phyloP scores from a whole-genome alignment of 2,329 filamentous ascomycete species.

The Fusarium tanahbumbuense region DNA sequence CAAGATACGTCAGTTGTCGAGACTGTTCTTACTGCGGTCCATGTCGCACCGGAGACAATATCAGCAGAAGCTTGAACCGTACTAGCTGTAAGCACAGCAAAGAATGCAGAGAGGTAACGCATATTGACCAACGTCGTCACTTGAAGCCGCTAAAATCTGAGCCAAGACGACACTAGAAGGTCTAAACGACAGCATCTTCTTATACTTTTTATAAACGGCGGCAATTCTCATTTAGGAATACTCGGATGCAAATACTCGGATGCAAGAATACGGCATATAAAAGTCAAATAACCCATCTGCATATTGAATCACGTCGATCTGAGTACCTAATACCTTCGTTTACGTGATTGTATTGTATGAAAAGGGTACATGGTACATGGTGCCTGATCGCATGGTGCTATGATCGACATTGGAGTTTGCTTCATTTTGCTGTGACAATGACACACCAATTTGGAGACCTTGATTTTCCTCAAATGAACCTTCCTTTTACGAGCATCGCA shows the following conservation, averaged over 20 bases:
- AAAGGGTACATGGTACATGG: not conserved
- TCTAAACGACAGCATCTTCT: not conserved
- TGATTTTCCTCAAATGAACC: not conserved
- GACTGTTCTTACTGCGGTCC: slow-evolving; percentile 53
- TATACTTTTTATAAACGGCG: not conserved
- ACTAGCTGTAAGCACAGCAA: slow-evolving; percentile 14
- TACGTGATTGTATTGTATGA: fast-evolving
- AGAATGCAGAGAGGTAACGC: slow-evolving; percentile 7
- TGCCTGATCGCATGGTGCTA: not conserved
- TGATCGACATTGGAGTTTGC: slow-evolving; percentile 9
- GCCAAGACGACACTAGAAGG: not conserved
- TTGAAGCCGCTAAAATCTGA: not conserved
- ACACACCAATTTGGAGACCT: slow-evolving; percentile 8
- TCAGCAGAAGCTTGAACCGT: slow-evolving; percentile 44
- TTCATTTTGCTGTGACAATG: not conserved
- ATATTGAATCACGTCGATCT: not conserved
- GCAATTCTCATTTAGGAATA: not conserved
- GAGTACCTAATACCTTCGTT: not conserved
- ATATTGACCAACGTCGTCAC: not conserved
- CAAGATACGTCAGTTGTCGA: fast-evolving
- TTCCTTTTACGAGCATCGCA: not conserved
- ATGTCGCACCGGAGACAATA: slow-evolving; percentile 59
- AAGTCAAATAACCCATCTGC: not conserved
- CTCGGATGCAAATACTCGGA: slow-evolving; percentile 9
- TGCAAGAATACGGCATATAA: not conserved